Evolutionary conservation across 192 early-diverging fungal genomes (phyloP).

Genomic region (Rhizophagus sp.): DNA sequence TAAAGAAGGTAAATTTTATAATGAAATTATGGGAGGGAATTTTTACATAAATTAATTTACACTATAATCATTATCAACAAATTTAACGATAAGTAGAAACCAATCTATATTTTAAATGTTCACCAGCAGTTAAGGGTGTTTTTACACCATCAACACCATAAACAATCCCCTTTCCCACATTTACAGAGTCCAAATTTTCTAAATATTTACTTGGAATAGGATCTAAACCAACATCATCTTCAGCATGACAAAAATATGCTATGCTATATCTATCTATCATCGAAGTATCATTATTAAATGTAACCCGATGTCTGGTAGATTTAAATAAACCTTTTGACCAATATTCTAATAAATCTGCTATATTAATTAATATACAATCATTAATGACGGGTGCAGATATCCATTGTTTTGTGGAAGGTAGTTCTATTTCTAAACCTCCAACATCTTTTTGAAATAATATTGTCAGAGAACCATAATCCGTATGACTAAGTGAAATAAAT

Average conservation of each 20-base stretch:
- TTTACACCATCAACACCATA: background rate
- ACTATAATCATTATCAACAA: too few species aligned
- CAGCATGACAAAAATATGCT: slow-evolving; percentile 62
- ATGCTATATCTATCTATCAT: slow-evolving; percentile 59
- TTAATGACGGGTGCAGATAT: slow-evolving; percentile 61
- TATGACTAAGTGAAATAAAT: slow-evolving; percentile 40
- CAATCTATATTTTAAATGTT: background rate
- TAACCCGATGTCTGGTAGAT: slow-evolving; percentile 65
- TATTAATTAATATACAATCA: slow-evolving; percentile 57
- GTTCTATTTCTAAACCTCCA: slow-evolving; percentile 57
- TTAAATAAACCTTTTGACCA: slow-evolving; percentile 64
- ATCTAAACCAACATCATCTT: slow-evolving; percentile 46
- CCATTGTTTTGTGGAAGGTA: slow-evolving; percentile 47
- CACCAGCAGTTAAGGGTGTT: background rate
- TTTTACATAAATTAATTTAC: too few species aligned
- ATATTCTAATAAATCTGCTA: slow-evolving; percentile 61
- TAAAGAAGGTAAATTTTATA: too few species aligned
- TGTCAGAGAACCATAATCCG: slow-evolving; percentile 73
- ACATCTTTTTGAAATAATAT: slow-evolving; percentile 68
- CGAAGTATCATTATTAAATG: slow-evolving; percentile 51
- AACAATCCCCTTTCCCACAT: background rate
- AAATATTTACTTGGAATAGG: slow-evolving; percentile 41
- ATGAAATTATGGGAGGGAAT: too few species aligned
- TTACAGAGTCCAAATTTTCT: background rate
- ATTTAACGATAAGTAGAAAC: background rate